Evolutionary conservation across 1,139 yeast species (phyloP).

Genomic region (Debaryomyces udenii): DNA sequence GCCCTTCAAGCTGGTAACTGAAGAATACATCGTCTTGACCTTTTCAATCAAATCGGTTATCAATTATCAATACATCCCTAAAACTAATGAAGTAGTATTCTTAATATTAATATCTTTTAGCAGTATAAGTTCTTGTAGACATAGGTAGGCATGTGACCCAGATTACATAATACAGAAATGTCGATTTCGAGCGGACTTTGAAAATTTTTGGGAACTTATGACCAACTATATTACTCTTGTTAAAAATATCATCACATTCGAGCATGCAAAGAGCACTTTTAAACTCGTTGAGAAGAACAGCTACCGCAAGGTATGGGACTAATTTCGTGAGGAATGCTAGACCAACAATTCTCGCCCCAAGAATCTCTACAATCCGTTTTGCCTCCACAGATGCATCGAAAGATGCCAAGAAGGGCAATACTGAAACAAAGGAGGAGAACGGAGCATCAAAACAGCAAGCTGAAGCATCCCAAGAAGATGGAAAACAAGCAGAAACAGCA

Average conservation of each 20-base stretch:
- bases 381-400: constrained; percentile 26
- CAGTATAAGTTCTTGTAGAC: neutral
- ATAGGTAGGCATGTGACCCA: neutral
- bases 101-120: too few species aligned
- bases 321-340: constrained; percentile 19
- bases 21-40: too few species aligned
- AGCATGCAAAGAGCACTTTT: constrained; percentile 38
- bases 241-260: too few species aligned
- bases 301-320: constrained; percentile 23
- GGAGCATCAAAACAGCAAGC: constrained; percentile 14
- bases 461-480: constrained; percentile 16
- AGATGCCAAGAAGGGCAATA: constrained; percentile 9
- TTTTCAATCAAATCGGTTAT: too few species aligned
- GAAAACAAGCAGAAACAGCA: constrained; percentile 19
- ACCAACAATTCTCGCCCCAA: constrained; percentile 21
- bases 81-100: too few species aligned
- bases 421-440: constrained; percentile 16
- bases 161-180: constrained; percentile 4
- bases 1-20: constrained; percentile 41
- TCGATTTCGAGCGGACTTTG: constrained; percentile 2
- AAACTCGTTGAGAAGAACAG: constrained; percentile 28
- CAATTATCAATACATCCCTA: too few species aligned
- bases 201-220: constrained; percentile 3
- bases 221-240: too few species aligned
- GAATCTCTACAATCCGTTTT: constrained; percentile 23